phyloP scores from a whole-genome alignment of 1,284 basidiomycete genomes.

The Boletus semigastroideus region DNA sequence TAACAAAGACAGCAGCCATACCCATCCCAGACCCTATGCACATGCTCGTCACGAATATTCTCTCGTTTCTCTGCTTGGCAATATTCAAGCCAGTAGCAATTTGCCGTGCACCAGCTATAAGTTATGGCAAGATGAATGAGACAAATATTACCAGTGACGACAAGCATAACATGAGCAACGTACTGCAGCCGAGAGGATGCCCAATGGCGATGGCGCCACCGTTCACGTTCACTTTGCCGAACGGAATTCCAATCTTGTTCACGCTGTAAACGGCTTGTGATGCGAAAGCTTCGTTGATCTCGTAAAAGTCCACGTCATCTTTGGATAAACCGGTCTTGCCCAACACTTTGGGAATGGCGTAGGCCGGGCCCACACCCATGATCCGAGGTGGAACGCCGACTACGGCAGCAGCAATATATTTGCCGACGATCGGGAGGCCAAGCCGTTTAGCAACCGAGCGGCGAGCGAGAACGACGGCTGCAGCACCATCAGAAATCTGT shows the following conservation, averaged over 20 bases:
- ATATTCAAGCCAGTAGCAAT: constrained; percentile 84
- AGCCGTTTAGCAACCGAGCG: constrained; percentile 87
- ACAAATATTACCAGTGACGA: neutral
- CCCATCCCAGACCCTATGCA: constrained; percentile 95
- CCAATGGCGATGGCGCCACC: constrained; percentile 92
- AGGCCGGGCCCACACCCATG: constrained; percentile 92
- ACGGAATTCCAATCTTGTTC: constrained; percentile 73
- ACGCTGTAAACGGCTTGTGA: constrained; percentile 84
- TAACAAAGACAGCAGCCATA: constrained; percentile 81
- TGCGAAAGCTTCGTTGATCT: constrained; percentile 95
- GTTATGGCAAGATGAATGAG: constrained; percentile 8
- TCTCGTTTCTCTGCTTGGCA: constrained; percentile 73
- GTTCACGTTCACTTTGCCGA: constrained; percentile 82
- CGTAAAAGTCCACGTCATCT: constrained; percentile 88
- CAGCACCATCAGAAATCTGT: constrained; percentile 97
- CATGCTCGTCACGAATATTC: constrained; percentile 91
- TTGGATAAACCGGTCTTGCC: constrained; percentile 69
- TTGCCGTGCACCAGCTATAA: constrained; percentile 80
- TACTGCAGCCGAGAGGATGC: constrained; percentile 80
- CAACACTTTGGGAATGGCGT: constrained; percentile 83
- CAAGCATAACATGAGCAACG: constrained; percentile 34
- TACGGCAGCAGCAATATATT: constrained; percentile 78
- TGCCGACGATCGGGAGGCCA: constrained; percentile 89
- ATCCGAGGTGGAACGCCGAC: constrained; percentile 87
- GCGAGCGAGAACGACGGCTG: constrained; percentile 88